These are phyloP conservation scores for Cyberlindnera xishuangbannaensis DNA, from an alignment of 805 yeast species.

Conservation along the genomic window DNA sequence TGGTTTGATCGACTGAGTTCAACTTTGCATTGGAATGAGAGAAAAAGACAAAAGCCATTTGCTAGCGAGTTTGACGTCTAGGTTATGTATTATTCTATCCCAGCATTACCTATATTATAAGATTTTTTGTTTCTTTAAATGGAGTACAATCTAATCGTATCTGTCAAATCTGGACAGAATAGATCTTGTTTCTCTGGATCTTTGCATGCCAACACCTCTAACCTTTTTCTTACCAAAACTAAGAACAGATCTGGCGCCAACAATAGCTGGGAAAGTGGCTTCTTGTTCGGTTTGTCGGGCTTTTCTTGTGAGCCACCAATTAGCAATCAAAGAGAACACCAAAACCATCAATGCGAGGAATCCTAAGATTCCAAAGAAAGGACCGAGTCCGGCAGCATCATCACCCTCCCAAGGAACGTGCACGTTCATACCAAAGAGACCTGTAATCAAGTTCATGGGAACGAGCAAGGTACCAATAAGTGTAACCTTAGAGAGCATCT, in stretches of 20 bases:
- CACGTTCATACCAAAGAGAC: conserved; percentile 96
- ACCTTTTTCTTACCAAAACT: conserved; percentile 17
- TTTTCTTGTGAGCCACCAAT: conserved; percentile 33
- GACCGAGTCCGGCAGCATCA: conserved; percentile 37
- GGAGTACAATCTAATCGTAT: no score
- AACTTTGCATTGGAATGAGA: conserved; percentile 31
- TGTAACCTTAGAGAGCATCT: conserved; percentile 84
- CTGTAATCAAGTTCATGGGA: conserved; percentile 86
- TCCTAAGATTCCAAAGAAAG: conserved; percentile 70
- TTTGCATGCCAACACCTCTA: conserved; percentile 13
- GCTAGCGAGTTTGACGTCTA: no score
- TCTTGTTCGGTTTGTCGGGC: conserved; percentile 25
- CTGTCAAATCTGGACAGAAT: conserved; percentile 23
- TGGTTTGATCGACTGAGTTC: conserved; percentile 32
- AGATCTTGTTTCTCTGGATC: conserved; percentile 24
- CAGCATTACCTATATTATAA: no score
- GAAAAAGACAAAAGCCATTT: conserved; percentile 28
- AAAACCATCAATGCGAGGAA: conserved; percentile 38
- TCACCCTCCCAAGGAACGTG: conserved; percentile 75
- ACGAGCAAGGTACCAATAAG: conserved; percentile 83
- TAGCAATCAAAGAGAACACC: conserved; percentile 35
- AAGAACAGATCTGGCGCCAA: conserved; percentile 31
- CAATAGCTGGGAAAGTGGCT: conserved; percentile 12
- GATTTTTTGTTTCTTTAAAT: no score
- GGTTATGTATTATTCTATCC: no score